Evolutionary conservation across 2,329 filamentous ascomycete species (phyloP), one percentile per base, ranked within the genome.

Genomic region (Aspergillus luchuensis): DNA sequence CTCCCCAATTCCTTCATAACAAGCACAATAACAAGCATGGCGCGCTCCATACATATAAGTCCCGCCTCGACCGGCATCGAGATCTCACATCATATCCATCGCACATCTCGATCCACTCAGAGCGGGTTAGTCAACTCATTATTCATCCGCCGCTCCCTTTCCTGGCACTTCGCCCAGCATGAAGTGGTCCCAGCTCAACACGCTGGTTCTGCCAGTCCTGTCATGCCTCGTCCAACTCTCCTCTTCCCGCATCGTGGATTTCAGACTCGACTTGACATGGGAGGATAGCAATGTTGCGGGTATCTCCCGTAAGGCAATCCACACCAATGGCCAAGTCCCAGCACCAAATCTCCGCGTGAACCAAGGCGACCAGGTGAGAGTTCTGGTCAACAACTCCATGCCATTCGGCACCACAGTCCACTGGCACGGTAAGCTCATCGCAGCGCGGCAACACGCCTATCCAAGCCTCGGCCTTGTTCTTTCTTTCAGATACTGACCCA

Each of bases 311-410:
- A 68, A 74, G 15, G 70, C 72, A 61, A 66, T 76, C 17, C 69
- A 72, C 36, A 71, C 73, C 60, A 76, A 76, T 56, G 68, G 68
- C 5, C 66, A 69, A 49, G 74, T 73, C 48, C 74, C 74, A 5
- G 72, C 71, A 3, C 73, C 74, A 3, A 60, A 69, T 33, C 28
- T 74, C n/a, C 62, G 63, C 23, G 39, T 70, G 8, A 62, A 71
- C 8, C 66, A 74, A 47, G 69, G 64, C 8, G 72, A 74, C 57
- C 66, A 72, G 54, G 67, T 74, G 7, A 65, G 71, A 68, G 63
- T 74, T 28, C 57, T 69, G n/a, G 69, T 76, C 11, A 65, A 72
- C 51, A 75, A 75, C 47, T 57, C 69, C 8, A 55, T 74, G 53
- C 71, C 72, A 1, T 72, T 68, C 59, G 68, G 73, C 10, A 71